These are phyloP conservation scores for Coemansia sp. DNA, from an alignment of 192 early-diverging fungal genomes.

Conservation along the genomic window DNA sequence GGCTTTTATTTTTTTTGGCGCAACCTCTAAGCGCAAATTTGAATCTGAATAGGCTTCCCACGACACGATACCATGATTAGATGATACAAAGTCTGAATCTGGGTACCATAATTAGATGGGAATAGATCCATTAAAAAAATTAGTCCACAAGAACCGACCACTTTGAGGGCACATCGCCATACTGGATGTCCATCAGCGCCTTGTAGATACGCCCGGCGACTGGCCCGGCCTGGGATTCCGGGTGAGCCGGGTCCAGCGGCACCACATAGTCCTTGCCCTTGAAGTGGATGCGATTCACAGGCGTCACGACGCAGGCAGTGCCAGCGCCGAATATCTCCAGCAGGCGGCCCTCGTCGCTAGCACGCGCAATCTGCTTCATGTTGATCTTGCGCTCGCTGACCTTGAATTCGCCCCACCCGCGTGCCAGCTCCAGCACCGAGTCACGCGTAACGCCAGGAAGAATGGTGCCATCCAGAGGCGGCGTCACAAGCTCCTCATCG, in stretches of 20 bases:
- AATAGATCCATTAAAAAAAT: background rate
- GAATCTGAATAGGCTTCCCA: too few relatives aligned
- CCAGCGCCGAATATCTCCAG: constrained; percentile 95
- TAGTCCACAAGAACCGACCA: constrained; percentile 89
- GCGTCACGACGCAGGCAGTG: constrained; percentile 93
- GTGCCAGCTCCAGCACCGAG: constrained; percentile 81
- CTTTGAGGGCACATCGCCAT: constrained; percentile 78
- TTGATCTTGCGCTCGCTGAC: constrained; percentile 83
- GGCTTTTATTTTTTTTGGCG: background rate
- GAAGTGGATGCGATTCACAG: constrained; percentile 87
- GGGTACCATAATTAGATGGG: too few relatives aligned
- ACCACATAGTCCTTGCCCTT: constrained; percentile 78
- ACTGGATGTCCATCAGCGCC: constrained; percentile 91
- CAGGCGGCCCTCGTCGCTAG: constrained; percentile 78
- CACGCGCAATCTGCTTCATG: constrained; percentile 79
- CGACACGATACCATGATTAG: too few relatives aligned
- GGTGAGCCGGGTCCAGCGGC: constrained; percentile 84
- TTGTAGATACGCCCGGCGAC: constrained; percentile 82
- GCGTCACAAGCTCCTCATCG: constrained; percentile 86
- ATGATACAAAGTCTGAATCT: too few relatives aligned
- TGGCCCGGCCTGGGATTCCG: constrained; percentile 81
- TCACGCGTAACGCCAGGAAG: constrained; percentile 95
- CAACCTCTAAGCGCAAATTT: too few relatives aligned
- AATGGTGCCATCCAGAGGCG: constrained; percentile 92
- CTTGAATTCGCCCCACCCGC: constrained; percentile 85